A percentile compares a stretch with the other conserved stretches of the same genome.
Evolutionary conservation across 805 yeast species (phyloP).

Genomic region (Ogataea degrootiae): DNA sequence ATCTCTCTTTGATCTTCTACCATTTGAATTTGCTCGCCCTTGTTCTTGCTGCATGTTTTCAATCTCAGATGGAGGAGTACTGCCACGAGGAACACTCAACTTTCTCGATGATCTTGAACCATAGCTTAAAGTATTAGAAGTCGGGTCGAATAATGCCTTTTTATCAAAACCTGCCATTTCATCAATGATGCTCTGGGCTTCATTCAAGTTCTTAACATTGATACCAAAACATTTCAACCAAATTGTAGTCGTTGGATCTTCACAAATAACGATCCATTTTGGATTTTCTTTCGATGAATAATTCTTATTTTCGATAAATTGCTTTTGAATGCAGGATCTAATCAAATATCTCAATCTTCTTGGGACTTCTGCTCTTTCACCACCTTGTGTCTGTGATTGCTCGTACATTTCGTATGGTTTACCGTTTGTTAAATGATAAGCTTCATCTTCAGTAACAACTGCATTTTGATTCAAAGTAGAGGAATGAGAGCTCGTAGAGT

Average conservation of each 20-base stretch:
- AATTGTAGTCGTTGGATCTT: constrained; percentile 47
- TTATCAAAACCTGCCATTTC: constrained; percentile 1
- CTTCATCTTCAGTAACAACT: constrained; percentile 7
- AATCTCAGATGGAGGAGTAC: no score
- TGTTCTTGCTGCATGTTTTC: no score
- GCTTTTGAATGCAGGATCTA: constrained; percentile 54
- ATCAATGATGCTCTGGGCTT: constrained; percentile 42
- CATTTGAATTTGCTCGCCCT: no score
- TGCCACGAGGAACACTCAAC: no score
- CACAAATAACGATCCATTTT: constrained; percentile 58
- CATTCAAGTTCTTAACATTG: constrained; percentile 45
- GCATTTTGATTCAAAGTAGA: constrained; percentile 2
- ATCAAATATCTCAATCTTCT: constrained; percentile 48
- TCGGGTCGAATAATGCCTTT: background rate
- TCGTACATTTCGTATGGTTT: constrained; percentile 1
- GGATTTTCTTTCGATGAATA: constrained; percentile 11
- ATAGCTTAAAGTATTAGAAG: background rate
- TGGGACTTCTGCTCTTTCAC: constrained; percentile 43
- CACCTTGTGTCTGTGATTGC: background rate
- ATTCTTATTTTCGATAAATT: constrained; percentile 35
- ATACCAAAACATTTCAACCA: constrained; percentile 56
- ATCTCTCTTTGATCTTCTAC: background rate
- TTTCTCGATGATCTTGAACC: no score
- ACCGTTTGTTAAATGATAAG: constrained; percentile 3
- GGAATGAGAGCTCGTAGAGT: background rate